Conservation (phyloP, 441 rosid species). For the Francoa sonchifolia region DNA sequence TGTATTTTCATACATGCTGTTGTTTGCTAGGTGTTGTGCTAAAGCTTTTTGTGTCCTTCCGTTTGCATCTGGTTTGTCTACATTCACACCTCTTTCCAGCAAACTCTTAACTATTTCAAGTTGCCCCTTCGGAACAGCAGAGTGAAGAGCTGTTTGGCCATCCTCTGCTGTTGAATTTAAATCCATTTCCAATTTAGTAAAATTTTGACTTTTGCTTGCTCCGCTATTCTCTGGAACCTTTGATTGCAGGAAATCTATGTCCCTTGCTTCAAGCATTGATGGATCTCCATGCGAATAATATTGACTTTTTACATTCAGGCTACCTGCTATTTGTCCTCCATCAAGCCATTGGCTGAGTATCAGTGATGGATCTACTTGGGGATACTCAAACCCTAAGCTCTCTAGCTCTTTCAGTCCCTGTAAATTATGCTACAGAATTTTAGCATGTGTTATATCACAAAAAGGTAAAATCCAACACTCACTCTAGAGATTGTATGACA, state of each 20-base stretch:
- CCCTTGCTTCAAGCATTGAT: slow-evolving; percentile 19
- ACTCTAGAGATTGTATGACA: slow-evolving; percentile 7
- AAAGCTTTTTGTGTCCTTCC: slow-evolving; percentile 40
- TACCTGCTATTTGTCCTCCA: slow-evolving; percentile 19
- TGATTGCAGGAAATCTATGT: slow-evolving; percentile 12
- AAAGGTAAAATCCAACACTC: slow-evolving; percentile 1
- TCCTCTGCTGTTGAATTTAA: slow-evolving; percentile 21
- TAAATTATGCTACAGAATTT: slow-evolving; percentile 9
- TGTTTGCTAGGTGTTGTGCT: slow-evolving; percentile 39
- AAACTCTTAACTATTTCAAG: slow-evolving; percentile 46
- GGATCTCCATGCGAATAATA: slow-evolving; percentile 21
- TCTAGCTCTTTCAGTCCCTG: slow-evolving; percentile 37
- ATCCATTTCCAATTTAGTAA: slow-evolving; percentile 10
- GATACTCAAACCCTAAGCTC: slow-evolving; percentile 17
- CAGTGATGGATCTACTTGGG: slow-evolving; percentile 14
- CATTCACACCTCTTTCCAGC: slow-evolving; percentile 34
- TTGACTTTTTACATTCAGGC: slow-evolving; percentile 11
- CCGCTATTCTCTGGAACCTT: slow-evolving; percentile 17
- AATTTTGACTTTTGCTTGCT: slow-evolving; percentile 14
- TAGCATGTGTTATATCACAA: slow-evolving; percentile 5
- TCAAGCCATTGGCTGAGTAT: slow-evolving; percentile 17
- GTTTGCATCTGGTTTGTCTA: slow-evolving; percentile 35
- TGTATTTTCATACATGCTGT: slow-evolving; percentile 33
- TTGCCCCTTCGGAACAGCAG: slow-evolving; percentile 38
- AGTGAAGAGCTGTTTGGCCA: slow-evolving; percentile 35